phyloP scores from a whole-genome alignment of 305 asterid genomes.

The Stenogyne calaminthoides region DNA sequence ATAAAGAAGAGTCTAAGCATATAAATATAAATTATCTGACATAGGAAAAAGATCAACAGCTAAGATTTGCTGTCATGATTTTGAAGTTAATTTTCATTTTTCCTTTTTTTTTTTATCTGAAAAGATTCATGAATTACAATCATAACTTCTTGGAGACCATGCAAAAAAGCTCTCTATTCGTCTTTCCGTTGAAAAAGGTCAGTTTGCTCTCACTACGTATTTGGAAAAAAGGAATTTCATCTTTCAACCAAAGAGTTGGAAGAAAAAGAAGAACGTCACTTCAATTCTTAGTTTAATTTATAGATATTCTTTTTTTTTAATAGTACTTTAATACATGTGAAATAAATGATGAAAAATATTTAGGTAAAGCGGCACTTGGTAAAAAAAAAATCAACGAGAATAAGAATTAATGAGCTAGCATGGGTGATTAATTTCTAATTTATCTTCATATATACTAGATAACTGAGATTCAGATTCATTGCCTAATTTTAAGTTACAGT shows the following conservation, averaged over 20 bases:
- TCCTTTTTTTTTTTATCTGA: constrained; percentile 23
- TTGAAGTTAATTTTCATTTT: constrained; percentile 19
- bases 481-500: no score
- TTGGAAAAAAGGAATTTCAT: constrained; percentile 37
- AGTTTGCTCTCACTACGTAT: constrained; percentile 35
- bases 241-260: constrained; percentile 41
- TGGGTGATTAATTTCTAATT: no score
- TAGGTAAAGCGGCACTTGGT: no score
- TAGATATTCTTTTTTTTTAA: neutral
- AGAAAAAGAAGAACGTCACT: constrained; percentile 33
- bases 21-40: constrained; percentile 45
- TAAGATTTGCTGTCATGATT: constrained; percentile 59
- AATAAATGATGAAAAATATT: neutral
- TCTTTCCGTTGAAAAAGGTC: constrained; percentile 51
- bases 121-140: constrained; percentile 63
- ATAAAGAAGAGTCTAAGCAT: constrained; percentile 51
- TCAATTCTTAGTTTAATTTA: neutral
- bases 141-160: constrained; percentile 82
- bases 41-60: constrained; percentile 46
- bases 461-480: no score
- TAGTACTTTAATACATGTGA: neutral
- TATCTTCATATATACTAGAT: no score
- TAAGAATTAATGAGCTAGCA: no score
- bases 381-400: no score
- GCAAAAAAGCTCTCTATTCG: constrained; percentile 50